Conservation (phyloP, 345 rosid species). For the Chamaenerion angustifolium region DNA sequence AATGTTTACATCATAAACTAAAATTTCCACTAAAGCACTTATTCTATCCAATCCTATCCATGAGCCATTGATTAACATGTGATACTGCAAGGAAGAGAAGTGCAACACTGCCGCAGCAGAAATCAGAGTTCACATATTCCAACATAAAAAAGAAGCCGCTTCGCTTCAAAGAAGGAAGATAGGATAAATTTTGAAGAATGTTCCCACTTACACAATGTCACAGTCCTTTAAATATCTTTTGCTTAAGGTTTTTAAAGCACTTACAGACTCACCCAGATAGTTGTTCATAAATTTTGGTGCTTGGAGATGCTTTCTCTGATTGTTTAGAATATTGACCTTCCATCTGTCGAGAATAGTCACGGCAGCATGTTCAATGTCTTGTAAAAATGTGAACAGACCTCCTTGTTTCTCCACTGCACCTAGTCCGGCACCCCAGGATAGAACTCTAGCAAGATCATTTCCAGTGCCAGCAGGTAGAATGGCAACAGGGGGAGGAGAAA, state of each 20-base stretch:
- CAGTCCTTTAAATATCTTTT: too few relatives aligned
- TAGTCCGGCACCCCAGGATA: slow-evolving; percentile 85
- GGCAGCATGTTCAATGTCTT: slow-evolving; percentile 69
- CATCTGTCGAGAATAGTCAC: slow-evolving; percentile 85
- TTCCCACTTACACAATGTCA: slow-evolving; percentile 6
- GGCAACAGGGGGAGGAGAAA: slow-evolving; percentile 92
- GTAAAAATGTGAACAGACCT: slow-evolving; percentile 58
- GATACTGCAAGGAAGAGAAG: too few relatives aligned
- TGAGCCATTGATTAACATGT: too few relatives aligned
- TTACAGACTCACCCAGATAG: slow-evolving; percentile 52
- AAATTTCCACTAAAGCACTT: neutral
- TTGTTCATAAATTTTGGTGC: slow-evolving; percentile 74
- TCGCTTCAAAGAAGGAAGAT: too few relatives aligned
- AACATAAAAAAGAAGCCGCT: too few relatives aligned
- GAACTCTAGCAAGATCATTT: slow-evolving; percentile 83
- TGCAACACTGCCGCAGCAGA: too few relatives aligned
- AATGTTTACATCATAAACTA: neutral
- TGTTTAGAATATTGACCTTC: slow-evolving; percentile 52
- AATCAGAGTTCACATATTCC: too few relatives aligned
- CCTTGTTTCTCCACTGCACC: slow-evolving; percentile 77
- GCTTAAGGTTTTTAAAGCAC: neutral
- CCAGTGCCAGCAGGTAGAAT: slow-evolving; percentile 96
- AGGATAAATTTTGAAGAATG: neutral
- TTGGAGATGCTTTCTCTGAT: slow-evolving; percentile 51
- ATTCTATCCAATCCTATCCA: too few relatives aligned